Evolutionary conservation across 257 asterid species (phyloP).

Genomic region (Eucommia ulmoides): DNA sequence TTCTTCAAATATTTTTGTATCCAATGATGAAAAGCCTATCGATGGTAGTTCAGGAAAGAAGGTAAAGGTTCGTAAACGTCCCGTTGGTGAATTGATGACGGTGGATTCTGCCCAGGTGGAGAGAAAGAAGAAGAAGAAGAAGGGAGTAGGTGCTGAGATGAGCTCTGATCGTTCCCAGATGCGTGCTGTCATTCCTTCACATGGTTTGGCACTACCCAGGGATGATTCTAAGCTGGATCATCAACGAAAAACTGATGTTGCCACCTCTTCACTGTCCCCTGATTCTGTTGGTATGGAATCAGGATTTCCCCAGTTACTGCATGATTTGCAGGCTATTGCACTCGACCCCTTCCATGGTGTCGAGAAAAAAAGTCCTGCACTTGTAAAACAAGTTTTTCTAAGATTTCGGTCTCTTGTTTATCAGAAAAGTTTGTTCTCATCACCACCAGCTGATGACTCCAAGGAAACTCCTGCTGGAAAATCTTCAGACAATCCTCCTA

Average conservation of each 20-base stretch:
- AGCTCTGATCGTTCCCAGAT: conserved; percentile 16
- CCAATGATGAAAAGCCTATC: too few species aligned
- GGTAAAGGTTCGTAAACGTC: conserved; percentile 40
- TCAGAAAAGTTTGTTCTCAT: conserved; percentile 56
- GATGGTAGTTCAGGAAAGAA: too few species aligned
- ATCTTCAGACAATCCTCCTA: conserved; percentile 14
- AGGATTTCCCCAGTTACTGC: conserved; percentile 32
- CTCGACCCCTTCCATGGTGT: conserved; percentile 52
- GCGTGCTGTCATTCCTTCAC: conserved; percentile 15
- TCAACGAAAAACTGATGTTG: conserved; percentile 11
- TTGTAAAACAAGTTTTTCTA: conserved; percentile 28
- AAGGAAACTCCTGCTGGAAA: conserved; percentile 21
- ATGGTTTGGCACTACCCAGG: conserved; percentile 15
- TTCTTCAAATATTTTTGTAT: too few species aligned
- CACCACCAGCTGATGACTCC: conserved; percentile 36
- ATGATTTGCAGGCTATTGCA: conserved; percentile 58
- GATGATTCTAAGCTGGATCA: conserved; percentile 15
- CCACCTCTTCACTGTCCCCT: conserved; percentile 9
- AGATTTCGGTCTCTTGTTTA: conserved; percentile 69
- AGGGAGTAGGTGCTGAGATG: conserved; percentile 14
- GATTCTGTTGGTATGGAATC: conserved; percentile 17
- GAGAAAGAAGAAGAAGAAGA: conserved; percentile 55
- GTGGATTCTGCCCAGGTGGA: conserved; percentile 28
- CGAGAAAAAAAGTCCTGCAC: conserved; percentile 27
- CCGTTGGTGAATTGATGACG: conserved; percentile 27